Conservation (phyloP, 768 basidiomycete genomes). For the Tephrocybe sp. region DNA sequence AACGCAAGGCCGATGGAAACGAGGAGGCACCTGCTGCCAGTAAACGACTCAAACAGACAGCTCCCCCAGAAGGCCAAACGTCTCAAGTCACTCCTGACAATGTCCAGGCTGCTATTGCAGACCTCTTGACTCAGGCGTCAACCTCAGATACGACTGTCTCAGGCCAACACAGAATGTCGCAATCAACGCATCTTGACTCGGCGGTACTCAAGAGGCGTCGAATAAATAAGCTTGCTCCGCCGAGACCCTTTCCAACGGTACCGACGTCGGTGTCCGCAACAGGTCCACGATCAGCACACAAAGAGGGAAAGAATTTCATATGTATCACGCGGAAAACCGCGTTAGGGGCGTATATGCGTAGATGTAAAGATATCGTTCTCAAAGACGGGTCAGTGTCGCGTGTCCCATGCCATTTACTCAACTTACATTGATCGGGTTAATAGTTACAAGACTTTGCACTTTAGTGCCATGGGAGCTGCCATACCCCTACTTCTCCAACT, state of each 20-base stretch:
- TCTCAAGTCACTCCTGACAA: slow-evolving; percentile 12
- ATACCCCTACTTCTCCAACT: slow-evolving; percentile 79
- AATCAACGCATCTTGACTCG: slow-evolving; percentile 5
- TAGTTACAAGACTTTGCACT: slow-evolving; percentile 70
- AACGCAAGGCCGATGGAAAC: slow-evolving; percentile 34
- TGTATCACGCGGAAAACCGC: slow-evolving; percentile 77
- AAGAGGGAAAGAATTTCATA: slow-evolving; percentile 78
- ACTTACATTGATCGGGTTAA: neutral
- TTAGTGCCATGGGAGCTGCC: slow-evolving; percentile 87
- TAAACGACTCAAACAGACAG: slow-evolving; percentile 34
- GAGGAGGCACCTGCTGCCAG: slow-evolving; percentile 16
- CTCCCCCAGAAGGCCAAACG: slow-evolving; percentile 10
- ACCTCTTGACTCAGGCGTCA: neutral
- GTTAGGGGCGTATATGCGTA: slow-evolving; percentile 68
- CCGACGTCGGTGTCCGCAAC: slow-evolving; percentile 74
- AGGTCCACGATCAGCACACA: slow-evolving; percentile 75
- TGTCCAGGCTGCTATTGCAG: neutral
- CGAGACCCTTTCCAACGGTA: slow-evolving; percentile 75
- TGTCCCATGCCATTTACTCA: neutral
- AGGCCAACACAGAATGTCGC: slow-evolving; percentile 16
- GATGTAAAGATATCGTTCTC: slow-evolving; percentile 71
- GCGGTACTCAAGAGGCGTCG: slow-evolving; percentile 21
- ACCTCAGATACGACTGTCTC: slow-evolving; percentile 9
- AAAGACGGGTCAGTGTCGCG: slow-evolving; percentile 58
- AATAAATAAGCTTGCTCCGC: slow-evolving; percentile 68